phyloP scores from a whole-genome alignment of 352 stramenopile species.

The Globisporangium barbulae region DNA sequence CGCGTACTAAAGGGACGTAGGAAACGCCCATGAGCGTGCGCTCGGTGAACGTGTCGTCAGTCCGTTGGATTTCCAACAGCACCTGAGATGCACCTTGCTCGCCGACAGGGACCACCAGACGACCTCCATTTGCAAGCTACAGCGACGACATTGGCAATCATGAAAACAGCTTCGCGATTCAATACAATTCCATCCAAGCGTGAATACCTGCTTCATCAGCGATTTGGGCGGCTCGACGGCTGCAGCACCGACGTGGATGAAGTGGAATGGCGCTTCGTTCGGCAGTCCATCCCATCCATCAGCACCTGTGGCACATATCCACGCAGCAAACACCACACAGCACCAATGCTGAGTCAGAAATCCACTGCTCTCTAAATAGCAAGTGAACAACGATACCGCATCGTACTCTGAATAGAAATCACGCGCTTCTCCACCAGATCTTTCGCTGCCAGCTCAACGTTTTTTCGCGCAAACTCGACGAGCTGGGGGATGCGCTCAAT shows the following conservation, averaged over 20 bases:
- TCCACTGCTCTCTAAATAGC: neutral
- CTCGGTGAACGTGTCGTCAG: slow-evolving; percentile 36
- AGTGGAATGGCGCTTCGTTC: slow-evolving; percentile 91
- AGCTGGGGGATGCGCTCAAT: slow-evolving; percentile 91
- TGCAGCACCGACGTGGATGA: slow-evolving; percentile 96
- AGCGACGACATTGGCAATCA: neutral
- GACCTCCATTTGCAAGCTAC: slow-evolving; percentile 69
- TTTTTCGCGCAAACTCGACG: slow-evolving; percentile 75
- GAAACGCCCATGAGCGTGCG: slow-evolving; percentile 64
- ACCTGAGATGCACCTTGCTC: slow-evolving; percentile 54
- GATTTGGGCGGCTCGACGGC: slow-evolving; percentile 82
- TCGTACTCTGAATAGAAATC: slow-evolving; percentile 47
- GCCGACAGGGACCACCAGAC: slow-evolving; percentile 93
- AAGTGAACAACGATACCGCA: neutral
- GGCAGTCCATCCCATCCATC: slow-evolving; percentile 93
- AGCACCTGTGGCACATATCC: slow-evolving; percentile 23
- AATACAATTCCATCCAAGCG: neutral
- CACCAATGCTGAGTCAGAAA: neutral
- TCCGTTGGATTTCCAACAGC: slow-evolving; percentile 73
- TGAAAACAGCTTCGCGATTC: neutral
- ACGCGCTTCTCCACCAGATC: slow-evolving; percentile 74
- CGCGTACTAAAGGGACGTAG: slow-evolving; percentile 73
- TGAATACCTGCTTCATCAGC: slow-evolving; percentile 85
- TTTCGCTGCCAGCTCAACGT: slow-evolving; percentile 74
- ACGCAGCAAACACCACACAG: neutral